Conservation (phyloP, 2,329 filamentous ascomycete species). For the Aspergillus ibericus region DNA sequence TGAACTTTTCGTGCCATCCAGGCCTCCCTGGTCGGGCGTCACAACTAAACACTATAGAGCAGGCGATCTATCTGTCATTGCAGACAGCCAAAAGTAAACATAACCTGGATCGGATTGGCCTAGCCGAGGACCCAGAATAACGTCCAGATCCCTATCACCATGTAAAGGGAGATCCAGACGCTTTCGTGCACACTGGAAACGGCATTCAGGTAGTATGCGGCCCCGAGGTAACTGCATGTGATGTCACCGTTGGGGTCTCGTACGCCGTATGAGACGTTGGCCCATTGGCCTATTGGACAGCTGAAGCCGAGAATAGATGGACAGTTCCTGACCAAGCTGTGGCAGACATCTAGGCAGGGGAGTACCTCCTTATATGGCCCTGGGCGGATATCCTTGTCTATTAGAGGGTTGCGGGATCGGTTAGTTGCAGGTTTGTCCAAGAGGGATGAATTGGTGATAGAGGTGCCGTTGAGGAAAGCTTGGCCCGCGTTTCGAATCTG, state of each 20-base stretch:
- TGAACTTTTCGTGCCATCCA: no score
- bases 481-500: slow-evolving; percentile 71
- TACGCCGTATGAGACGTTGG: slow-evolving; percentile 54
- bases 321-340: slow-evolving; percentile 80
- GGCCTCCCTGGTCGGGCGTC: neutral
- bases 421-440: slow-evolving; percentile 47
- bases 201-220: slow-evolving; percentile 52
- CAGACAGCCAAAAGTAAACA: neutral
- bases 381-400: slow-evolving; percentile 70
- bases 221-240: slow-evolving; percentile 64
- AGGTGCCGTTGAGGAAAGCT: slow-evolving; percentile 68
- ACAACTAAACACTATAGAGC: neutral
- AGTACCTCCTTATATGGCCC: slow-evolving; percentile 93
- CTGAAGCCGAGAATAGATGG: slow-evolving; percentile 72
- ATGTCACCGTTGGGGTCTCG: slow-evolving; percentile 40
- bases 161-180: neutral
- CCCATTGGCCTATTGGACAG: slow-evolving; percentile 62
- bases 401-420: slow-evolving; percentile 67
- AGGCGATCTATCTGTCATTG: neutral
- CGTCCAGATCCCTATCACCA: slow-evolving; percentile 14
- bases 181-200: neutral
- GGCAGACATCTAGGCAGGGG: slow-evolving; percentile 86
- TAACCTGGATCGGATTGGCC: neutral
- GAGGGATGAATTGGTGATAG: slow-evolving; percentile 42
- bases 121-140: slow-evolving; percentile 14